Conservation (phyloP, 345 rosid species). For the Citrus maxima region DNA sequence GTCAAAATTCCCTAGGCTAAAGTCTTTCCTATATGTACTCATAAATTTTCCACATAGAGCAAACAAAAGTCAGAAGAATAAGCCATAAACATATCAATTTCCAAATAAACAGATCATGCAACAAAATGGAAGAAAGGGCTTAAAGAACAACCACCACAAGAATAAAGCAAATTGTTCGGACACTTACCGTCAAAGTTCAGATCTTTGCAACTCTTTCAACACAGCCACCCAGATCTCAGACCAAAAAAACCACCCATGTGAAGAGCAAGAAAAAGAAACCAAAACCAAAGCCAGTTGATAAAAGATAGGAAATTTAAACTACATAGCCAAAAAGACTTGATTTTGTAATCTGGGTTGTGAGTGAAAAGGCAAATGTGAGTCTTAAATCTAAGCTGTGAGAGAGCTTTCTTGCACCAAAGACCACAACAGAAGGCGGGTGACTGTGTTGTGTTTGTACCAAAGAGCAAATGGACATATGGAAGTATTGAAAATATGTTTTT, state of each 20-base stretch:
- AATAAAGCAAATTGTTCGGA: slow-evolving; percentile 9
- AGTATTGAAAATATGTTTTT: slow-evolving; percentile 1
- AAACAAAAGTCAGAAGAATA: not conserved
- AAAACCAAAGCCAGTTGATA: slow-evolving; percentile 21
- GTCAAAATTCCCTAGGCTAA: not conserved
- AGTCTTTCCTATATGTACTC: not conserved
- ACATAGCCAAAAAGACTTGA: slow-evolving; percentile 28
- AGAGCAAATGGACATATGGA: slow-evolving; percentile 22
- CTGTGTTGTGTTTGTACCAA: not conserved
- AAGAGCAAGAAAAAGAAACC: not conserved
- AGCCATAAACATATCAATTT: slow-evolving; percentile 10
- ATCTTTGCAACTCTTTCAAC: slow-evolving; percentile 38
- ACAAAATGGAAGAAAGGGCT: not conserved
- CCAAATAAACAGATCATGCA: slow-evolving; percentile 28
- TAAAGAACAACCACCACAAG: not conserved
- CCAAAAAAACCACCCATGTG: slow-evolving; percentile 7
- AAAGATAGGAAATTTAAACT: slow-evolving; percentile 23
- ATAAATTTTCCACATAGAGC: not conserved
- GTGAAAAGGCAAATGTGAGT: slow-evolving; percentile 21
- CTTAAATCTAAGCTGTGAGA: slow-evolving; percentile 63
- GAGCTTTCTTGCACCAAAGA: slow-evolving; percentile 50
- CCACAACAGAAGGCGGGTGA: slow-evolving; percentile 17
- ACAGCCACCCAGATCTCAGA: slow-evolving; percentile 47
- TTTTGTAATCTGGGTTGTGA: slow-evolving; percentile 25
- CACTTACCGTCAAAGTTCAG: slow-evolving; percentile 42